Base-by-base conservation (phyloP, 805 yeast genomes). In the Candida bentonensis region DNA sequence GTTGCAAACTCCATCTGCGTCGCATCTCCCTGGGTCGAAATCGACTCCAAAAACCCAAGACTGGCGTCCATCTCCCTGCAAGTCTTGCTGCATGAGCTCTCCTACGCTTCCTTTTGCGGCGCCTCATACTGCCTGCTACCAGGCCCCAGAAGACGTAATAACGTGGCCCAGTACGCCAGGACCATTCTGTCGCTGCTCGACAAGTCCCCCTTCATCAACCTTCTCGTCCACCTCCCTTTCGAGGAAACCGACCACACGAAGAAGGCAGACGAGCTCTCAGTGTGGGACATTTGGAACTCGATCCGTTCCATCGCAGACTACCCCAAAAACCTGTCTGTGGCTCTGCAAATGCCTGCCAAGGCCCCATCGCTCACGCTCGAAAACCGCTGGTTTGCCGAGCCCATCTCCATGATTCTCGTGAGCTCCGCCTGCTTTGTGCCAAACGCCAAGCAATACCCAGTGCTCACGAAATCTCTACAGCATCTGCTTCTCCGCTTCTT, bases 251-350 rank as follows among this genome's bases (percentile, higher is more conserved):
- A 67, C 69, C 2, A 70, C 23, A 47, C 47, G 26, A 27, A 28
- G 39, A 51, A 49, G 44, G 68, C 52, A 72, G 64, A 59, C 43
- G 40, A 48, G 21, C 58, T 79, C 25, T 74, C 79, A 2, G 76
- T 82, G 2, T 81, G 88, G 88, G 83, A 78, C 44, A 69, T 78
- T 51, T 81, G 88, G 88, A 76, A 79, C 51, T 68, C 81, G 1
- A 71, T 81, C 2, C 62, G 86, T 21, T 64, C 68, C 3, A 61
- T 72, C 28, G 74, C 80, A 51, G 69, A 70, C 45, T 76, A 78
- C 52, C 68, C 78, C 42, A 48, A 60, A 2, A 69, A 74, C 21
- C 60, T 81, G 43, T 77, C 84, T n/a, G 77, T 86, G 44, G 83
- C 85, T 3, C 64, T 82, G 27, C 92, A 80, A 28, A 70, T 87